phyloP scores from a whole-genome alignment of 345 rosid genomes.

The Mercurialis annua region DNA sequence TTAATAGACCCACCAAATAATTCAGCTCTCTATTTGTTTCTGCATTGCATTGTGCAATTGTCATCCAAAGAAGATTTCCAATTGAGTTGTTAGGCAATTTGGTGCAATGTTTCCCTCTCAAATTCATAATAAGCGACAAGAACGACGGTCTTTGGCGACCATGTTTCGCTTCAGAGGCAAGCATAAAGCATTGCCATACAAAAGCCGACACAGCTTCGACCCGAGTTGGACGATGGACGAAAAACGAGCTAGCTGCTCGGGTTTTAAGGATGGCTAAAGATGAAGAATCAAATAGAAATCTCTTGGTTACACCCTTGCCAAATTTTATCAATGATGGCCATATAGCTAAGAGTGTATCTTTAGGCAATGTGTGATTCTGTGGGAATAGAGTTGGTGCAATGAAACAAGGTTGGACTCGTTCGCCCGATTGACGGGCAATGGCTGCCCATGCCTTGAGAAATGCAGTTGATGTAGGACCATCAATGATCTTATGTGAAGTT shows the following conservation, averaged over 20 bases:
- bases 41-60: constrained; percentile 3
- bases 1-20: constrained; percentile 4
- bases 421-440: constrained; percentile 11
- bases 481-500: constrained; percentile 44
- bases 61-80: constrained; percentile 40
- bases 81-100: constrained; percentile 34
- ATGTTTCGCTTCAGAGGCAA: constrained; percentile 26
- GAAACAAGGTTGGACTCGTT: constrained; percentile 27
- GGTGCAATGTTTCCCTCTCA: constrained; percentile 30
- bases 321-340: constrained; percentile 5
- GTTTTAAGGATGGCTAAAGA: constrained; percentile 34
- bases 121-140: constrained; percentile 32
- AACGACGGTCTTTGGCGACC: constrained; percentile 28
- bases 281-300: constrained; percentile 43
- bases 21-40: constrained; percentile 14
- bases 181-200: constrained; percentile 37
- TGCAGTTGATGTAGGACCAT: constrained; percentile 33
- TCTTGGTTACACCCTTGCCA: constrained; percentile 25
- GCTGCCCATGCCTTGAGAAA: constrained; percentile 46
- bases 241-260: constrained; percentile 25
- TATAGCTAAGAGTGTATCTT: not conserved
- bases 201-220: constrained; percentile 51
- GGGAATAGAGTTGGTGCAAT: constrained; percentile 34
- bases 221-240: constrained; percentile 38
- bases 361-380: not conserved